A percentile compares a stretch with the other conserved stretches of the same genome.
Evolutionary conservation across 495 filamentous ascomycete genomes (phyloP).

Genomic region (Jackrogersella multiformis): DNA sequence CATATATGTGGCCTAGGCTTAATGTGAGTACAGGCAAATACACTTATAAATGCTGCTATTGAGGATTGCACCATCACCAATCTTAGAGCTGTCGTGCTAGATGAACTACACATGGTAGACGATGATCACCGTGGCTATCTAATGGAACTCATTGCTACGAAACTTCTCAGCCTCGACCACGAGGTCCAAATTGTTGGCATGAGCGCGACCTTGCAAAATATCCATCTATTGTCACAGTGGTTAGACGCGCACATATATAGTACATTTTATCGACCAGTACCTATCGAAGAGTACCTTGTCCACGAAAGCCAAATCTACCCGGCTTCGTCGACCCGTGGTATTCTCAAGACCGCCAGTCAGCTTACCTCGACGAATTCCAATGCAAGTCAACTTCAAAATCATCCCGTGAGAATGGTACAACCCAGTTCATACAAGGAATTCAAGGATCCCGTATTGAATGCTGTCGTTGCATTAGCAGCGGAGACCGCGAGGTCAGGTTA

Average conservation of each 20-base stretch:
- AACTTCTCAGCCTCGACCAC: conserved; percentile 74
- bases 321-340: conserved; percentile 66
- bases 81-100: conserved; percentile 75
- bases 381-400: conserved; percentile 46
- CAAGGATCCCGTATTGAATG: conserved; percentile 70
- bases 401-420: conserved; percentile 61
- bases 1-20: conserved; percentile 23
- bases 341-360: conserved; percentile 70
- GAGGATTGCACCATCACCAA: conserved; percentile 73
- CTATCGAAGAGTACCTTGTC: conserved; percentile 80
- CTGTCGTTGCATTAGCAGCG: conserved; percentile 72
- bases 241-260: conserved; percentile 75
- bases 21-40: conserved; percentile 68
- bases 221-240: conserved; percentile 73
- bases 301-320: conserved; percentile 76
- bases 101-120: conserved; percentile 85
- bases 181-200: conserved; percentile 81
- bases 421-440: conserved; percentile 68
- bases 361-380: conserved; percentile 53
- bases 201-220: conserved; percentile 85
- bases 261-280: conserved; percentile 77
- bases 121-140: conserved; percentile 83
- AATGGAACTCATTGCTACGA: conserved; percentile 82
- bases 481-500: conserved; percentile 73
- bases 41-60: conserved; percentile 78